phyloP scores from a whole-genome alignment of 2,329 filamentous ascomycete genomes.

The Dactylellina haptotyla region DNA sequence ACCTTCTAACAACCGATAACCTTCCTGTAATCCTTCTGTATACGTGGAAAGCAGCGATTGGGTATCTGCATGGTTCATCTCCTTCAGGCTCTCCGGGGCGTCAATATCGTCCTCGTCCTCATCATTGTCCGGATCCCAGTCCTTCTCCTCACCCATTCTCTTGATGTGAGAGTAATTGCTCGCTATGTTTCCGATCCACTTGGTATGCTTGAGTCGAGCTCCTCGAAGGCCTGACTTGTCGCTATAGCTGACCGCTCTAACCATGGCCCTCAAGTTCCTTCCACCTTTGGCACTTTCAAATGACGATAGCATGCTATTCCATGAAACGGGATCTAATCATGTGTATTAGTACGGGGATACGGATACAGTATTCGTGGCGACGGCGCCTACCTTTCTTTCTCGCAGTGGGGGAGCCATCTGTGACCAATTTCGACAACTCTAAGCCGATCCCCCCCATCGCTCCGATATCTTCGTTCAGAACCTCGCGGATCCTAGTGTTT shows the following conservation, averaged over 20 bases:
- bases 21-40: constrained; percentile 42
- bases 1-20: constrained; percentile 29
- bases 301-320: constrained; percentile 41
- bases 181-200: constrained; percentile 39
- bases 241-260: constrained; percentile 44
- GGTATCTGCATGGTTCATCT: constrained; percentile 42
- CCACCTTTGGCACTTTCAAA: constrained; percentile 49
- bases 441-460: constrained; percentile 23
- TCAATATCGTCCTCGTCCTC: constrained; percentile 45
- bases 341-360: constrained; percentile 3
- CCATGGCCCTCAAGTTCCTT: constrained; percentile 50
- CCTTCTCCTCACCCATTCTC: constrained; percentile 41
- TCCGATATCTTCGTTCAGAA: constrained; percentile 36
- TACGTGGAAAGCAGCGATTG: constrained; percentile 42
- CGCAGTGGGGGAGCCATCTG: background rate
- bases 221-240: constrained; percentile 43
- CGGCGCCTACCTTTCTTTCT: constrained; percentile 24
- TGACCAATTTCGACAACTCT: constrained; percentile 24
- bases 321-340: constrained; percentile 25
- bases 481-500: constrained; percentile 50
- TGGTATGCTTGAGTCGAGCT: constrained; percentile 24
- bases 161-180: constrained; percentile 44
- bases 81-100: constrained; percentile 43
- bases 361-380: background rate
- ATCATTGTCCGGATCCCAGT: constrained; percentile 52